Evolutionary conservation across 2,329 filamentous ascomycete genomes (phyloP), one percentile per base, ranked within the genome.

Genomic region (Fonsecaea monophora): DNA sequence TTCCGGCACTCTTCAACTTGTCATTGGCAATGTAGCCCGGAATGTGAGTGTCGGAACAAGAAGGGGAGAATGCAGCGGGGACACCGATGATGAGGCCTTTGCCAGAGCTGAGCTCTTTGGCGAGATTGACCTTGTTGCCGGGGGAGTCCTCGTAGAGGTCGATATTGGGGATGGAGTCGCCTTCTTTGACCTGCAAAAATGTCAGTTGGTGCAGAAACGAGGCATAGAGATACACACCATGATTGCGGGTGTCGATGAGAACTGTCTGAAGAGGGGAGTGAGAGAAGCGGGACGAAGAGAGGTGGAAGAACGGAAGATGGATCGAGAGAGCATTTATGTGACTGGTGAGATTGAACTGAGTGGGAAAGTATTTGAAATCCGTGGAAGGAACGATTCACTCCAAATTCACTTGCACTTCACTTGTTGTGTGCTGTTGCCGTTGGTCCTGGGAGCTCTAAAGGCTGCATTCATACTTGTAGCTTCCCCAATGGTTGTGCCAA

Each of bases 111-210:
- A 96, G 85, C 82, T 96, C 92, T 70, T 90, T 86, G 73, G 91
- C 87, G 67, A 98, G 85, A 80, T 92, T 94, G 79, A 98, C 88
- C 81, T 94, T 95, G 85, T 93, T 96, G 68, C 91, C 92, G 0
- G 94, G 94, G n/a, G 90, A 93, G 80, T 87, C 86, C 82, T 98
- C 91, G 71, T 89, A 89, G 73, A 97, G 86, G 71, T 93, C 88
- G 65, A 94, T 81, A 79, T 88, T 82, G 53, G 94, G 95, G 63
- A 98, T 84, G 72, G 85, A 81, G 78, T 97, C 93, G 75, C 94
- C 94, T 67, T 88, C 88, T 74, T 90, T 86, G 77, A 98, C 90
- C 71, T 87, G 82, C 53, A 83, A 82, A 82, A 84, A 84, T 55
- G n/a, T 58, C 32, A 59, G 68, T 66, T 8, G 6, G 15, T 50